phyloP scores from a whole-genome alignment of 257 asterid species.

The Salvia miltiorrhiza region DNA sequence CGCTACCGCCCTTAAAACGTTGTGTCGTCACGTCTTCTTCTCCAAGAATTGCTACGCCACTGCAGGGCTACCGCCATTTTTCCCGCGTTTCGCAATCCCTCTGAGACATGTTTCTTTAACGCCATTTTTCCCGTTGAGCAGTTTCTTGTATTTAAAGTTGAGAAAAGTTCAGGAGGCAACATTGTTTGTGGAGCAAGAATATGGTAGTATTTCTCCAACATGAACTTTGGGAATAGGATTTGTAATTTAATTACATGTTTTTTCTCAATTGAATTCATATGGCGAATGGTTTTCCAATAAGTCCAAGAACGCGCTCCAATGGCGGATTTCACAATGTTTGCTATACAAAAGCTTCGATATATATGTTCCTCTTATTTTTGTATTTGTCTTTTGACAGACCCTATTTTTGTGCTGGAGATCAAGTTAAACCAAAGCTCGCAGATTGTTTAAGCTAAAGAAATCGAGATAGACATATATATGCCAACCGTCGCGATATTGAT shows the following conservation, averaged over 20 bases:
- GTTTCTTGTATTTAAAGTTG: conserved; percentile 19
- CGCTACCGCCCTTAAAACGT: no score
- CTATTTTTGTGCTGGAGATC: no score
- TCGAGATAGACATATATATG: no score
- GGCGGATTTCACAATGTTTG: conserved; percentile 42
- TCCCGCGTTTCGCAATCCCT: no score
- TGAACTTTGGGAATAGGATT: conserved; percentile 30
- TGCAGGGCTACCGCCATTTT: no score
- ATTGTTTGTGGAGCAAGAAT: conserved; percentile 17
- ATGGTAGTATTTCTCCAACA: not conserved
- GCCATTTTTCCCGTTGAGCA: not conserved
- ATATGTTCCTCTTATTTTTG: not conserved
- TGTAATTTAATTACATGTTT: conserved; percentile 27
- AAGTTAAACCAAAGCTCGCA: no score
- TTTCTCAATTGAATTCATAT: conserved; percentile 17
- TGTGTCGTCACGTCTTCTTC: no score
- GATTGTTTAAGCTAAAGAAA: no score
- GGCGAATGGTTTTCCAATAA: conserved; percentile 20
- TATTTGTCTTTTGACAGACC: no score
- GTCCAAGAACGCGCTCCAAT: conserved; percentile 31
- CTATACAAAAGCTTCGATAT: conserved; percentile 20
- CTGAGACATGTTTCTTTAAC: not conserved
- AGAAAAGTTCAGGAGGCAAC: conserved; percentile 13
- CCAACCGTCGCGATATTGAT: no score
- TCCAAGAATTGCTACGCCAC: no score